phyloP scores from a whole-genome alignment of 2,329 filamentous ascomycete genomes.

The Lomentospora prolificans region DNA sequence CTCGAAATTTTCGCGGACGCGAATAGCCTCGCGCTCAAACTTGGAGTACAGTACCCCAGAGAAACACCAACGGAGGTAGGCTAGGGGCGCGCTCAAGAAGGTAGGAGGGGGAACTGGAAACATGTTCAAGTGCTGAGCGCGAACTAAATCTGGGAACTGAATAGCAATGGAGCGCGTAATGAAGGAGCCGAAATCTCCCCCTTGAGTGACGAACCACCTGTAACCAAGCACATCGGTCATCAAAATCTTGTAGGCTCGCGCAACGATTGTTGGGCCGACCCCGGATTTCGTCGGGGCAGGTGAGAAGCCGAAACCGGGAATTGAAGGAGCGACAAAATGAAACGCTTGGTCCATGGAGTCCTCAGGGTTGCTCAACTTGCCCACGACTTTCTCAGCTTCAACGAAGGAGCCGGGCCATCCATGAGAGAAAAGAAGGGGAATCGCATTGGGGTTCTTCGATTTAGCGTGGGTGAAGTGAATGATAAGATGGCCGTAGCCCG shows the following conservation, averaged over 20 bases:
- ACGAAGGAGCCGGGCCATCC: conserved; percentile 33
- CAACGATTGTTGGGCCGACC: conserved; percentile 20
- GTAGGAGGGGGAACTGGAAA: conserved; percentile 8
- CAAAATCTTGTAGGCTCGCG: conserved; percentile 23
- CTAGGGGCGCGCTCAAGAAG: not conserved
- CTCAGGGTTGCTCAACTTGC: conserved; percentile 19
- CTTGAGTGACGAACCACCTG: conserved; percentile 20
- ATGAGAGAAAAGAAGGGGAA: conserved; percentile 31
- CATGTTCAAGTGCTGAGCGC: conserved; percentile 11
- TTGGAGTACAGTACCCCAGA: conserved; percentile 4
- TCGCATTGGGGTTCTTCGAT: conserved; percentile 19
- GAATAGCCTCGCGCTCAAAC: conserved; percentile 5
- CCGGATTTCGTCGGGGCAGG: conserved; percentile 19
- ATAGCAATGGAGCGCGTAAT: conserved; percentile 13
- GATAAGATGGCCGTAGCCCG: conserved; percentile 10
- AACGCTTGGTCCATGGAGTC: conserved; percentile 24
- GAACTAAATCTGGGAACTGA: conserved; percentile 6
- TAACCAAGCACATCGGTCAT: conserved; percentile 30
- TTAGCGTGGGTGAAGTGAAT: conserved; percentile 22
- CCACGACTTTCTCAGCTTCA: conserved; percentile 25
- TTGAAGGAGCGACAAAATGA: conserved; percentile 34
- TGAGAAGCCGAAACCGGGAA: conserved; percentile 35
- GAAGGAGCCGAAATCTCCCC: conserved; percentile 20
- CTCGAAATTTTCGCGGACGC: conserved; percentile 15
- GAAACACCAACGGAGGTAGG: conserved; percentile 5